Evolutionary conservation across 306 rosid genomes (phyloP), one percentile per base, ranked within the genome.

Genomic region (Myrica gale): DNA sequence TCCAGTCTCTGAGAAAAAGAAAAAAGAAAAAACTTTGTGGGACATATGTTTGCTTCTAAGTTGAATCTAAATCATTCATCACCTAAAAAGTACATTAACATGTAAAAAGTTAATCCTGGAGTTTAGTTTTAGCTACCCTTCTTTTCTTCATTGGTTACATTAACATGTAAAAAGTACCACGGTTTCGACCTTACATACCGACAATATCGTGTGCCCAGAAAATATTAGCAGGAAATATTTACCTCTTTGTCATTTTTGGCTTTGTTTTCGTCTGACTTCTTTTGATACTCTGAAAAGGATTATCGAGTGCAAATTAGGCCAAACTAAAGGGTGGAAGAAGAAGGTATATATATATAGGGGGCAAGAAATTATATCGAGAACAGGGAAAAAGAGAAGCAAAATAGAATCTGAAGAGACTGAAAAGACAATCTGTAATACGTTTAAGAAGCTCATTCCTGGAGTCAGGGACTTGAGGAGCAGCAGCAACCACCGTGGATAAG

Each of bases 241-340:
- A 92, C 98, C 97, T 92, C 96, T 80, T 92, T 94, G 81, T 94
- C 95, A 81, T 94, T 90, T 82, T 90, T 92, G 76, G 88, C 87
- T 85, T 88, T 92, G 95, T 94, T 94, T 75, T 94, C 90, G 84
- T 94, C 83, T 2, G 96, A 79, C 85, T 85, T 94, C 96, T 92
- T 92, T 79, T 82, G 81, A 76, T 89, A 94, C 79, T 85, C 98
- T 94, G 87, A 78, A 16, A 73, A 78, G 46, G 46, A 68, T 66
- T 42, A 42, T 66, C 70, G 17, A 42, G 19, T 66, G 70, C 8
- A 17, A 66, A 42, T 9, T 17, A 42, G 44, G 9, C 20, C 19
- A 39, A 76, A 19, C 43, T 1, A 43, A 41, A 23, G 61, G 65
- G 52, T 19, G 65, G 21, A 16, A 16, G 74, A 45, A 46, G 11